These are phyloP conservation scores for Prunus mume DNA, from an alignment of 306 rosid genomes.

Conservation along the genomic window DNA sequence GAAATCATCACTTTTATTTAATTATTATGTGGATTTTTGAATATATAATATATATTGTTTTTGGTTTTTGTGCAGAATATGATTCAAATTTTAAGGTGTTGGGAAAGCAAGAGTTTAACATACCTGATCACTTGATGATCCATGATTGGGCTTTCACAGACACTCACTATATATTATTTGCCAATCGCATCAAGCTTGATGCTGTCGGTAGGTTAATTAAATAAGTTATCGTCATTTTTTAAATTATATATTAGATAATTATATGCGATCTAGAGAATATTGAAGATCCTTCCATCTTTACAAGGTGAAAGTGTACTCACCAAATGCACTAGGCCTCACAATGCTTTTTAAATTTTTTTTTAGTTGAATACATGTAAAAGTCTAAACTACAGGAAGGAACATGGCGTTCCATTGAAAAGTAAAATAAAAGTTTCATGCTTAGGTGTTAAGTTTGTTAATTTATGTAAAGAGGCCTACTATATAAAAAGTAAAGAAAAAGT, in stretches of 20 bases:
- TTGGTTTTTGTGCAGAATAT: slow-evolving; percentile 41
- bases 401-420: too few relatives aligned
- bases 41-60: neutral
- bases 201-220: slow-evolving; percentile 41
- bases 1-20: too few relatives aligned
- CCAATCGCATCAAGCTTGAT: slow-evolving; percentile 91
- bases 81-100: slow-evolving; percentile 58
- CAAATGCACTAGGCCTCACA: too few relatives aligned
- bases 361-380: too few relatives aligned
- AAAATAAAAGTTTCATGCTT: too few relatives aligned
- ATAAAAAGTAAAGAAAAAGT: too few relatives aligned
- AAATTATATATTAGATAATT: too few relatives aligned
- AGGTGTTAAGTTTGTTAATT: too few relatives aligned
- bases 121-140: slow-evolving; percentile 89
- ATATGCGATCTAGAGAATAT: neutral
- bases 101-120: slow-evolving; percentile 52
- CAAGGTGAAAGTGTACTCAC: neutral
- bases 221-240: neutral
- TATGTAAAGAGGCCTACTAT: too few relatives aligned
- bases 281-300: neutral
- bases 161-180: slow-evolving; percentile 70
- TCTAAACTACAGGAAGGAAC: too few relatives aligned
- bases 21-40: neutral
- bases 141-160: slow-evolving; percentile 96
- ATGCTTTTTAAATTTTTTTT: too few relatives aligned